Conservation (phyloP, 1,284 basidiomycete species). For the Cryptococcus deneoformans region DNA sequence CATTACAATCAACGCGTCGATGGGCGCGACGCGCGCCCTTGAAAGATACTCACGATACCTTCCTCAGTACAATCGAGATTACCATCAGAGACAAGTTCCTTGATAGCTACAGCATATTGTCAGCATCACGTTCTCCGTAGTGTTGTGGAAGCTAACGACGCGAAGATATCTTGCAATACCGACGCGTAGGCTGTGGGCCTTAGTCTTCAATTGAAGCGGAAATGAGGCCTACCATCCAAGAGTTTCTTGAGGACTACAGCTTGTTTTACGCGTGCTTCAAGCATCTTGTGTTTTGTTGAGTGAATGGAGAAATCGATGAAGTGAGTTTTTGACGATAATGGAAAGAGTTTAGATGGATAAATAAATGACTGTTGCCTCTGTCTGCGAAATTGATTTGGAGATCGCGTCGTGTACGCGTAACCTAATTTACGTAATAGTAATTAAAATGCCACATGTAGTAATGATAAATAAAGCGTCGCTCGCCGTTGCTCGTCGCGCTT, state of each 20-base stretch:
- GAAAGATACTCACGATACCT: constrained; percentile 66
- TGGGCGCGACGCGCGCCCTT: neutral
- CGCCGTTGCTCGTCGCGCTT: no score
- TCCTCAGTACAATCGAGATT: constrained; percentile 99
- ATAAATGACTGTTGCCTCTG: neutral
- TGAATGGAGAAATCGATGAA: neutral
- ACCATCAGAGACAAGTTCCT: constrained; percentile 95
- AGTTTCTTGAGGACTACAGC: constrained; percentile 81
- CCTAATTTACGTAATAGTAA: neutral
- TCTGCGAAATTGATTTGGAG: neutral
- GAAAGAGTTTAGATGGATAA: constrained; percentile 3
- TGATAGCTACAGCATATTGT: constrained; percentile 69
- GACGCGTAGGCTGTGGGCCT: neutral
- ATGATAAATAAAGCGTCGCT: neutral
- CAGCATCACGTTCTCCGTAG: neutral
- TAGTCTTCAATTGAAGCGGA: neutral
- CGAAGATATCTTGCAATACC: no score
- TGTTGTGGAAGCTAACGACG: neutral
- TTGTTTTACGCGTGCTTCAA: constrained; percentile 83
- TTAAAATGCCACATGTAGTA: neutral
- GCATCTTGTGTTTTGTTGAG: constrained; percentile 56
- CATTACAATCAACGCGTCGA: neutral
- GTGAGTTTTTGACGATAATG: neutral
- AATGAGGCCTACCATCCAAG: constrained; percentile 65
- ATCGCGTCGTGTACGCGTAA: constrained; percentile 4